Base-by-base conservation (phyloP, 192 early-diverging fungal species). In the Coemansia sp. region DNA sequence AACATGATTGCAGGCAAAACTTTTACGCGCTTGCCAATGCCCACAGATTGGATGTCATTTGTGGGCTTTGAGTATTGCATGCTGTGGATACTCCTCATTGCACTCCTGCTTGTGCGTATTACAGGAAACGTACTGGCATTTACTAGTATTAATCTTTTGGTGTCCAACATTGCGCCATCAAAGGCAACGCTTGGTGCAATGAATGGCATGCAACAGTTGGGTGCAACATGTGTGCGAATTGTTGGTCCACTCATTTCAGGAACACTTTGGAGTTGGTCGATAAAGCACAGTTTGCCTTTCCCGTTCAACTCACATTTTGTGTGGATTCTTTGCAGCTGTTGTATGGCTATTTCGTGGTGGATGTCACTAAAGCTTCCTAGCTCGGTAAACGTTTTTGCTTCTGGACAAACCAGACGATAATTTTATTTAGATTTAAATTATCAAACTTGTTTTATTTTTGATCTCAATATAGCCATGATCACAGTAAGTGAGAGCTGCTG, bases 211-310 rank as follows among this genome's bases (percentile, higher is more conserved):
- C 76, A 79, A 72, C 76, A 79, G 51, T 48, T 74, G 38, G 55
- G 58, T 1, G 60, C 63, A 7, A 65, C 71, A 4, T 7, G 48
- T 2, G 55, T 54, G 7, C 50, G 72, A 14, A 56, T 79, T 3
- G 14, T 71, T 15, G 76, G 64, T 0, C 76, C 76, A 5, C 36
- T 10, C 73, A n/a, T n/a, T n/a, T n/a, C n/a, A n/a, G n/a, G n/a
- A n/a, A n/a, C n/a, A n/a, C n/a, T n/a, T n/a, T n/a, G 76, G 76
- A 58, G 63, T 25, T 71, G 68, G 71, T 80, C 77, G 0, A 50
- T 68, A 40, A 71, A 74, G 64, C 64, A 74, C 48, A 40, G 61
- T 11, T 46, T 61, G 25, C 72, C 68, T 7, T 71, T 66, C 36
- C 77, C 77, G 6, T 71, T 80, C 58, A 66, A 68, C 56, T 67